A percentile compares a stretch with the other conserved stretches of the same genome.
Evolutionary conservation across 2,329 filamentous ascomycete genomes (phyloP).

Genomic region (Trichophyton rubrum): DNA sequence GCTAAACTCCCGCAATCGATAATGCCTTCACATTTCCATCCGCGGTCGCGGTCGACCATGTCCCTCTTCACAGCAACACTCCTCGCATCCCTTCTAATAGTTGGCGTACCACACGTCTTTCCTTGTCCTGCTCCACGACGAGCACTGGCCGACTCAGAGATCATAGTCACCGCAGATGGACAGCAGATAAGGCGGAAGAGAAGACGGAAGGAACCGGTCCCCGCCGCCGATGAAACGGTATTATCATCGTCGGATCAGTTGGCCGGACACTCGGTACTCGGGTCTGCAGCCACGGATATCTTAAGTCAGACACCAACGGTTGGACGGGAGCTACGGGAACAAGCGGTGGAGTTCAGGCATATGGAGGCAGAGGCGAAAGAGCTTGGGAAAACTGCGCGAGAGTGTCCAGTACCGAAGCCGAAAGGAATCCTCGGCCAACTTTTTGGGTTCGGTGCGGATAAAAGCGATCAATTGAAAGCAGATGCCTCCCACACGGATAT

Average conservation of each 20-base stretch:
- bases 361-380: constrained; percentile 30
- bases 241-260: background rate
- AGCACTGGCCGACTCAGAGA: constrained; percentile 58
- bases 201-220: constrained; percentile 24
- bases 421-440: constrained; percentile 63
- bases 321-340: constrained; percentile 18
- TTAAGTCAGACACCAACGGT: background rate
- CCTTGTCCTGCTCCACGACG: constrained; percentile 76
- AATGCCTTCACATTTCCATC: constrained; percentile 81
- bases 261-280: background rate
- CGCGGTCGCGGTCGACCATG: constrained; percentile 81
- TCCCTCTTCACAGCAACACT: constrained; percentile 93
- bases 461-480: background rate
- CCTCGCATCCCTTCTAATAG: constrained; percentile 78
- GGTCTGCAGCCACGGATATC: background rate
- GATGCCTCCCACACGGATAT: background rate
- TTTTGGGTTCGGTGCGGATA: constrained; percentile 49
- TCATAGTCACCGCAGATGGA: constrained; percentile 30
- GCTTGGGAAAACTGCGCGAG: constrained; percentile 43
- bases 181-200: constrained; percentile 27
- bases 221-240: background rate
- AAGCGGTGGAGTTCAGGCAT: constrained; percentile 34
- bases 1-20: constrained; percentile 2
- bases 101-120: constrained; percentile 76
- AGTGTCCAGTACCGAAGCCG: constrained; percentile 90